These are phyloP conservation scores for Tanacetum coccineum DNA, from an alignment of 129 eudicot species.

Conservation along the genomic window DNA sequence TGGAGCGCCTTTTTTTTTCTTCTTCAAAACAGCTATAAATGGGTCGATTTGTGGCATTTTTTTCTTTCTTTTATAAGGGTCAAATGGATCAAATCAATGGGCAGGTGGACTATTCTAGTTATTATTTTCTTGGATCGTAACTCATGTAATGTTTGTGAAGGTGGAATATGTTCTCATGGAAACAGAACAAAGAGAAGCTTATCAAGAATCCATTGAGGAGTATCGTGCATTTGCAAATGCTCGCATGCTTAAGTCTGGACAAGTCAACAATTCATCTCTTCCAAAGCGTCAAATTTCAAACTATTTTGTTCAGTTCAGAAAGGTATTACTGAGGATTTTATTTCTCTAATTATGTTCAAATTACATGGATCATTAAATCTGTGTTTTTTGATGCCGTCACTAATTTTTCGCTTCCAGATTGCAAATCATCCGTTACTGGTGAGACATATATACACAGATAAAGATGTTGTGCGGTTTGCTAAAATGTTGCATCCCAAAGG, in stretches of 20 bases:
- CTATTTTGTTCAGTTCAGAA: slow-evolving; percentile 92
- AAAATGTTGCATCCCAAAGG: slow-evolving; percentile 81
- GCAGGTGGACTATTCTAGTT: no score
- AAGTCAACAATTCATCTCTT: slow-evolving; percentile 33
- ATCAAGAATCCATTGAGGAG: slow-evolving; percentile 89
- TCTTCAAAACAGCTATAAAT: no score
- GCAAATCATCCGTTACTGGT: slow-evolving; percentile 97
- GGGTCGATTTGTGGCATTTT: no score
- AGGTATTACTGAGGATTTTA: slow-evolving; percentile 43
- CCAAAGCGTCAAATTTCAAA: slow-evolving; percentile 91
- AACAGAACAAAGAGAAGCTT: slow-evolving; percentile 65
- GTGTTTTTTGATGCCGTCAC: neutral
- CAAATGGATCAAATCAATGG: no score
- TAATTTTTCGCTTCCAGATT: slow-evolving; percentile 47
- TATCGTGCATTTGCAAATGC: slow-evolving; percentile 75
- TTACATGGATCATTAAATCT: no score
- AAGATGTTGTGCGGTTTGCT: slow-evolving; percentile 73
- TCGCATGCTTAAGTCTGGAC: slow-evolving; percentile 54
- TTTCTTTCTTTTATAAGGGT: no score
- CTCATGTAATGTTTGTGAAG: slow-evolving; percentile 34
- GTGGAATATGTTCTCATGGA: slow-evolving; percentile 77
- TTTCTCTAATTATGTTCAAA: neutral
- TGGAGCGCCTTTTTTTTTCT: no score
- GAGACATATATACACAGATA: slow-evolving; percentile 82
- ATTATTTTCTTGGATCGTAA: neutral